Percentiles rank a stretch among this genome's conserved stretches.
Conservation (phyloP, 176 grass and related monocot species). For the Paspalum vaginatum region DNA sequence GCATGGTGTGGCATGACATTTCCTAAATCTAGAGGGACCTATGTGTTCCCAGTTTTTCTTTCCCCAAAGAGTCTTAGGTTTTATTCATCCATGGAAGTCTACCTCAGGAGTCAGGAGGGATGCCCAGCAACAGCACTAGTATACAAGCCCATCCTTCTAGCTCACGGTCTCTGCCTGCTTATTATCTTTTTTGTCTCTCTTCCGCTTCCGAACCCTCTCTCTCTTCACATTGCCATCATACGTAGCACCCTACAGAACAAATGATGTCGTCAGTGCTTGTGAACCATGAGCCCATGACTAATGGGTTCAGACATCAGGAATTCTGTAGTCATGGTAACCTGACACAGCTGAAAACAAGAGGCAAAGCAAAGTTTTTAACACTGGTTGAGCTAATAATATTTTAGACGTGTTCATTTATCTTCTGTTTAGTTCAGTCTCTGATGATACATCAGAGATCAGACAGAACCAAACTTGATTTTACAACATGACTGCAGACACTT, state of each 20-base stretch:
- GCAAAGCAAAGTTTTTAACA: neutral
- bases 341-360: neutral
- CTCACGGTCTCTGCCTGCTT: conserved; percentile 31
- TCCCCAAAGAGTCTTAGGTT: too few species aligned
- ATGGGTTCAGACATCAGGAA: neutral
- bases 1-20: neutral
- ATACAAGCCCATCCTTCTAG: conserved; percentile 14
- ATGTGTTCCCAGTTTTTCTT: neutral
- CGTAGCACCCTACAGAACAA: conserved; percentile 34
- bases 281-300: neutral
- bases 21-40: neutral
- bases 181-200: conserved; percentile 44
- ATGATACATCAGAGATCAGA: neutral
- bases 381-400: neutral
- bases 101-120: neutral
- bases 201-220: conserved; percentile 73
- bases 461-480: neutral
- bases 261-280: conserved; percentile 10
- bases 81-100: neutral
- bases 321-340: neutral
- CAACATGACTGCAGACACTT: neutral
- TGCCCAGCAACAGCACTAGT: neutral
- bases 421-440: neutral
- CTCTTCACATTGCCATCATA: conserved; percentile 45
- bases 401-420: neutral